Conservation (phyloP, 1,284 basidiomycete genomes). For the Leccinum pachyderme region DNA sequence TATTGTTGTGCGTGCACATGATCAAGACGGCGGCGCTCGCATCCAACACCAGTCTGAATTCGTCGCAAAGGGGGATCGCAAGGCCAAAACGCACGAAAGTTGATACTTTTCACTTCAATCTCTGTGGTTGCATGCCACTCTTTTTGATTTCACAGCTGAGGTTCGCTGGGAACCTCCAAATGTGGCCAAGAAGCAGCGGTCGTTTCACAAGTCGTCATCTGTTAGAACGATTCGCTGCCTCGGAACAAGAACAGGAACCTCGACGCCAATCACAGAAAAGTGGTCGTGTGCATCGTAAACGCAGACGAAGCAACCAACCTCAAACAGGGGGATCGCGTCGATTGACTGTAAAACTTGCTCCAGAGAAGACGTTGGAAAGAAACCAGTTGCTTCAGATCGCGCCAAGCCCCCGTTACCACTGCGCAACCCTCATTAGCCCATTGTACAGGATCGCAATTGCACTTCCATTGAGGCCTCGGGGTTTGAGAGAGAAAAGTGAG, state of each 20-base stretch:
- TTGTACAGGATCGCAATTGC: not conserved
- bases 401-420: not conserved
- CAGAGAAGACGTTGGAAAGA: not conserved
- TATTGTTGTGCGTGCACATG: not conserved
- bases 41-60: not conserved
- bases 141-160: not conserved
- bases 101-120: not conserved
- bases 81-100: not conserved
- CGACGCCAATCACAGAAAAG: not conserved
- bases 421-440: not conserved
- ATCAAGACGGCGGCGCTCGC: not conserved
- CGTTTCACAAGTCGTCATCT: not conserved
- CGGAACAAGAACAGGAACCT: not conserved
- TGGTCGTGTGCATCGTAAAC: not conserved
- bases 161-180: not conserved
- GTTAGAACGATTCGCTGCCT: not conserved
- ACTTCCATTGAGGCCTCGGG: not conserved
- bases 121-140: not conserved
- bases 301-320: not conserved
- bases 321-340: not conserved
- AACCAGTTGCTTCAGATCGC: not conserved
- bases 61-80: not conserved
- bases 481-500: conserved; percentile 1
- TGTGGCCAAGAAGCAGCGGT: not conserved
- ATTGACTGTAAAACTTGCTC: not conserved